Percentiles rank a stretch among this genome's conserved stretches.
Conservation (phyloP, 163 green algal genomes). For the Scenedesmus sp. region DNA sequence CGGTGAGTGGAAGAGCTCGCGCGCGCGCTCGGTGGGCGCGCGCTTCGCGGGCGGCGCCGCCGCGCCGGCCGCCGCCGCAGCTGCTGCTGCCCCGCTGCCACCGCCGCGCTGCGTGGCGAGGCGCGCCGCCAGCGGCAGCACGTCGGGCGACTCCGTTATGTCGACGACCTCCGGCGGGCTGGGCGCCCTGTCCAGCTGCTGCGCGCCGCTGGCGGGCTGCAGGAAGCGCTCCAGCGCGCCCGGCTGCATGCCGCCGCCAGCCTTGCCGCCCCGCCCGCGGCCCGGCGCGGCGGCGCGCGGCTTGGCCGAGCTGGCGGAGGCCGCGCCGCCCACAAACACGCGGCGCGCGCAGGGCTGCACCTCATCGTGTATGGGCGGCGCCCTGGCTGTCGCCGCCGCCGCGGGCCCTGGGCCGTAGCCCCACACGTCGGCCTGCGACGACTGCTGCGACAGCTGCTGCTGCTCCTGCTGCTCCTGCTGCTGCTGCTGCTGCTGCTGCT, state of each 20-base stretch:
- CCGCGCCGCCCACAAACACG: background rate
- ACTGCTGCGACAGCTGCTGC: conserved; percentile 16
- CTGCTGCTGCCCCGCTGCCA: background rate
- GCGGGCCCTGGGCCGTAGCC: too few relatives aligned
- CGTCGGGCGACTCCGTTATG: conserved; percentile 3
- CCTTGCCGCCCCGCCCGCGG: background rate
- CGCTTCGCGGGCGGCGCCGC: too few relatives aligned
- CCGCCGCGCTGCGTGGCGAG: background rate
- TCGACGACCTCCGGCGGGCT: background rate
- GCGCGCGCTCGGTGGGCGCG: background rate
- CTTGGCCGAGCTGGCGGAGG: background rate
- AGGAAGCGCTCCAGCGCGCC: conserved; percentile 28
- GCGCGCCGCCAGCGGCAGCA: conserved; percentile 13
- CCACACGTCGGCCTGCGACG: too few relatives aligned
- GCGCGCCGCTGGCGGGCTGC: background rate
- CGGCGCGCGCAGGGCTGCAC: too few relatives aligned
- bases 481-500: background rate
- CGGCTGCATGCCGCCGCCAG: conserved; percentile 10
- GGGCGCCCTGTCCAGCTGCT: conserved; percentile 16
- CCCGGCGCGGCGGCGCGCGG: background rate
- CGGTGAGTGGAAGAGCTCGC: conserved; percentile 10
- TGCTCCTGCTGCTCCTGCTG: conserved; percentile 36
- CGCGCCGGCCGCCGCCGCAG: background rate
- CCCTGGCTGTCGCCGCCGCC: too few relatives aligned
- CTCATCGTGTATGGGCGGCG: too few relatives aligned